phyloP scores from a whole-genome alignment of 1,139 yeast genomes.

The Taphrina confusa region DNA sequence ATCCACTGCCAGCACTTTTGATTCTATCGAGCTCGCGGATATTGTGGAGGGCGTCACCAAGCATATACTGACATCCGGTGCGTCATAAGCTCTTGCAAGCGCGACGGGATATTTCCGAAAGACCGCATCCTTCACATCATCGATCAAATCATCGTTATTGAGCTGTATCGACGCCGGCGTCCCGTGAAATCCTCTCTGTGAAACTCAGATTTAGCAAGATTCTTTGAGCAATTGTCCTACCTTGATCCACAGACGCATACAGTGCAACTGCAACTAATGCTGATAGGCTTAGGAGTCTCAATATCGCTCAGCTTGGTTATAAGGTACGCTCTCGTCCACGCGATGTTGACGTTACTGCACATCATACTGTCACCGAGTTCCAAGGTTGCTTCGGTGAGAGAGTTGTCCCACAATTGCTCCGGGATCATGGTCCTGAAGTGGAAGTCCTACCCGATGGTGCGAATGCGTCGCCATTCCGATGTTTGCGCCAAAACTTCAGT shows the following conservation, averaged over 20 bases:
- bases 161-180: slow-evolving; percentile 32
- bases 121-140: slow-evolving; percentile 67
- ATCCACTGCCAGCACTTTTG: slow-evolving; percentile 61
- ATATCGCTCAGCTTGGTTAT: too few species aligned
- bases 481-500: too few species aligned
- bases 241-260: slow-evolving; percentile 19
- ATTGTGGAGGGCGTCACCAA: slow-evolving; percentile 22
- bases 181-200: slow-evolving; percentile 29
- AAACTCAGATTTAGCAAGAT: not conserved
- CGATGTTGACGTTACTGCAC: too few species aligned
- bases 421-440: too few species aligned
- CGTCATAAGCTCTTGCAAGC: slow-evolving; percentile 63
- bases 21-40: slow-evolving; percentile 37
- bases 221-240: not conserved
- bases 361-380: too few species aligned
- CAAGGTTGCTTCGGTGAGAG: too few species aligned
- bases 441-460: too few species aligned
- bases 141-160: slow-evolving; percentile 44
- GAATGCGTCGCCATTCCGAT: too few species aligned
- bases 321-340: too few species aligned
- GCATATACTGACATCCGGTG: slow-evolving; percentile 58
- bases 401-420: too few species aligned
- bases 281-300: too few species aligned
- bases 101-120: slow-evolving; percentile 68
- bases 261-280: too few species aligned